These are phyloP conservation scores for Volvox carteri DNA, from an alignment of 163 green algal genomes.

Conservation along the genomic window DNA sequence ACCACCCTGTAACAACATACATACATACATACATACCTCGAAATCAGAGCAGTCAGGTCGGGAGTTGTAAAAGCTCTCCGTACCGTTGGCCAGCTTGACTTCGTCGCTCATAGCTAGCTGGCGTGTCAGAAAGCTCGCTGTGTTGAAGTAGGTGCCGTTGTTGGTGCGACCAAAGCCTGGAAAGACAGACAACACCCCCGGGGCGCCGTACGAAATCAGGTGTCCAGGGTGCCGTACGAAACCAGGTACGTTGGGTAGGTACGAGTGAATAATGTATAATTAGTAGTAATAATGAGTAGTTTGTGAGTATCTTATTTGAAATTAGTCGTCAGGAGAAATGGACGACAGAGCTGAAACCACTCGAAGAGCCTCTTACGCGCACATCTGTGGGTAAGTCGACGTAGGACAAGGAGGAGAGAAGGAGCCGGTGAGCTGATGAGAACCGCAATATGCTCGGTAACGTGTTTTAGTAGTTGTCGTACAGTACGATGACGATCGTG, in stretches of 20 bases:
- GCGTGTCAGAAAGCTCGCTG: not conserved
- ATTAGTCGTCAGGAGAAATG: no score
- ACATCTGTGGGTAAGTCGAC: no score
- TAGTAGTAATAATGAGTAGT: not conserved
- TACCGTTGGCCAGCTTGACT: not conserved
- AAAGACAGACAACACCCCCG: not conserved
- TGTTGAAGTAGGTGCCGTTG: constrained; percentile 11
- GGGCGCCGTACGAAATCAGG: not conserved
- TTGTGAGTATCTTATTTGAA: not conserved
- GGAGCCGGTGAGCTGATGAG: no score
- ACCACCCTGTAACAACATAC: no score
- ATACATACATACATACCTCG: not conserved
- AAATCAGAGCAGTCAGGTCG: constrained; percentile 1
- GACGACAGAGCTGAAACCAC: no score
- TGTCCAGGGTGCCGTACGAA: not conserved
- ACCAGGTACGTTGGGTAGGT: no score
- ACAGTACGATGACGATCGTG: no score
- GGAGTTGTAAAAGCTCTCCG: not conserved
- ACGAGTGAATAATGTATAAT: no score
- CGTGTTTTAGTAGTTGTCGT: no score
- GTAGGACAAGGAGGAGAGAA: no score
- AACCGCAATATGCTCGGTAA: no score
- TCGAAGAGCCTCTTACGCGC: no score
- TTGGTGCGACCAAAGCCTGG: not conserved
- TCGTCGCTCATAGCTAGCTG: not conserved